These are phyloP conservation scores for Penstemon barbatus DNA, from an alignment of 257 asterid genomes.

Conservation along the genomic window DNA sequence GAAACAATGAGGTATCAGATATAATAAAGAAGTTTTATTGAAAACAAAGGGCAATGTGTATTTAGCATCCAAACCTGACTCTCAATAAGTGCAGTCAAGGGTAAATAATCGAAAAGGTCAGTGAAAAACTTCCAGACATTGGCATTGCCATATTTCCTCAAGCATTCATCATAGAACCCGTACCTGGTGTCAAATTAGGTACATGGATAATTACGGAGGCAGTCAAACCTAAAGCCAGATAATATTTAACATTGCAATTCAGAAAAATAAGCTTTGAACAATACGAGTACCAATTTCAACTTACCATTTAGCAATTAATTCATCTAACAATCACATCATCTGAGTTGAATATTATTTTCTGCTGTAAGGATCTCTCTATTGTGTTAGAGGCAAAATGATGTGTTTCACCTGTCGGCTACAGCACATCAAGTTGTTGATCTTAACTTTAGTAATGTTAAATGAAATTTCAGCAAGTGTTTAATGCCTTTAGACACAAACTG, in stretches of 20 bases:
- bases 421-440: slow-evolving; percentile 14
- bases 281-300: background rate
- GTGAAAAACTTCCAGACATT: slow-evolving; percentile 96
- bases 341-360: background rate
- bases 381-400: background rate
- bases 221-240: slow-evolving; percentile 14
- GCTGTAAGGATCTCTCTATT: slow-evolving; percentile 13
- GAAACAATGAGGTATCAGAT: slow-evolving; percentile 30
- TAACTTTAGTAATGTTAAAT: slow-evolving; percentile 3
- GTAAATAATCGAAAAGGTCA: slow-evolving; percentile 93
- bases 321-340: slow-evolving; percentile 17
- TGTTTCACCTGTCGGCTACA: slow-evolving; percentile 7
- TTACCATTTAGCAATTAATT: slow-evolving; percentile 4
- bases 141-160: slow-evolving; percentile 98
- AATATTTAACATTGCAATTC: background rate
- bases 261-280: background rate
- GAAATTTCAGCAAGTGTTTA: background rate
- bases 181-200: slow-evolving; percentile 54
- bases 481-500: background rate
- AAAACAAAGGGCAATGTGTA: slow-evolving; percentile 7
- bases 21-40: slow-evolving; percentile 18
- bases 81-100: slow-evolving; percentile 97
- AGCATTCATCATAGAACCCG: slow-evolving; percentile 96
- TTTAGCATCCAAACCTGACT: slow-evolving; percentile 73
- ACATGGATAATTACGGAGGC: slow-evolving; percentile 27